These are phyloP conservation scores for Borovskyia barvae DNA, from an alignment of 208 protist genomes.

Conservation along the genomic window DNA sequence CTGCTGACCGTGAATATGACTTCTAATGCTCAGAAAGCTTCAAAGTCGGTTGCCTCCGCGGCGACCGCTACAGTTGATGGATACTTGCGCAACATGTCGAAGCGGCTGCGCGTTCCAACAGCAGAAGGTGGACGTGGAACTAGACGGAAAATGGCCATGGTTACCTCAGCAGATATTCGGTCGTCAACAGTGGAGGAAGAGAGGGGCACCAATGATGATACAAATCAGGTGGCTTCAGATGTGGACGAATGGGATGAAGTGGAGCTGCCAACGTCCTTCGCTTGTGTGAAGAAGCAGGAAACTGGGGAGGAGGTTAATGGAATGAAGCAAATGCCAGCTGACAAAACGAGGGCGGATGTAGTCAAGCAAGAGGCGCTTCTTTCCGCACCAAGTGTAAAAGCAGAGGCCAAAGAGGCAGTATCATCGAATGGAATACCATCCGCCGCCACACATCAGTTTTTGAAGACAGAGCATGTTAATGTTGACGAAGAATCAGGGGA, in stretches of 20 bases:
- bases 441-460: too few relatives aligned
- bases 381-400: not conserved
- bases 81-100: conserved; percentile 81
- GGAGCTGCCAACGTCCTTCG: conserved; percentile 31
- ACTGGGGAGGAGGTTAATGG: not conserved
- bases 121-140: conserved; percentile 80
- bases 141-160: conserved; percentile 77
- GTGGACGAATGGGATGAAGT: conserved; percentile 89
- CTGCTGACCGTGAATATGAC: too few relatives aligned
- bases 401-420: conserved; percentile 5
- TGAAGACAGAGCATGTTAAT: conserved; percentile 31
- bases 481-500: conserved; percentile 14
- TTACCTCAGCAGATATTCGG: conserved; percentile 49
- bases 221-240: conserved; percentile 22
- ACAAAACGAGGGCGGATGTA: not conserved
- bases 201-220: not conserved
- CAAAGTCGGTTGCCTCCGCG: conserved; percentile 49
- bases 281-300: conserved; percentile 30
- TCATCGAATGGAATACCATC: too few relatives aligned
- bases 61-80: conserved; percentile 78
- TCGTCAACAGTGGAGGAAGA: not conserved
- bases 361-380: conserved; percentile 11
- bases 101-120: conserved; percentile 63
- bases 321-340: not conserved
- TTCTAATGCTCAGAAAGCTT: conserved; percentile 2